phyloP scores from a whole-genome alignment of 257 asterid genomes.

The Solanum dulcamara region DNA sequence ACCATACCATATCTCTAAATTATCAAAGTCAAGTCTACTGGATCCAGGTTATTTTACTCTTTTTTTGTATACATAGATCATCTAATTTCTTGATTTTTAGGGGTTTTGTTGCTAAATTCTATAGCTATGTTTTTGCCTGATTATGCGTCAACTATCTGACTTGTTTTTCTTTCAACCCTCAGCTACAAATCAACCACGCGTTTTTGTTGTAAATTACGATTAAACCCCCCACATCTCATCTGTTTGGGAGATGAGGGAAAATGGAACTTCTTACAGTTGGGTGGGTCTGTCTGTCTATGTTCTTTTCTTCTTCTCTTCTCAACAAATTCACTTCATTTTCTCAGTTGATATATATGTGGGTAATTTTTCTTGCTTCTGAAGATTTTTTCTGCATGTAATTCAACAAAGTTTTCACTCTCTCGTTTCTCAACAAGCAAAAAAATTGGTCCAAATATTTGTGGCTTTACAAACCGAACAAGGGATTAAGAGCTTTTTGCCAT shows the following conservation, averaged over 20 bases:
- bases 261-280: neutral
- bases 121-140: neutral
- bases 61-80: neutral
- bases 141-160: neutral
- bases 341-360: neutral
- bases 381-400: slow-evolving; percentile 1
- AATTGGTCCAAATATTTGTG: neutral
- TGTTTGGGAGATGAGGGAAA: neutral
- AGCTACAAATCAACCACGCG: neutral
- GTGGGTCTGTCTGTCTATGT: neutral
- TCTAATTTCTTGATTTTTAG: neutral
- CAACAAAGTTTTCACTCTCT: neutral
- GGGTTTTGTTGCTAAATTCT: neutral
- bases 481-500: neutral
- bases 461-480: neutral
- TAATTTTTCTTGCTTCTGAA: neutral
- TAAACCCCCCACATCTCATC: neutral
- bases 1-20: neutral
- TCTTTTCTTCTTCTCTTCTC: neutral
- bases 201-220: neutral
- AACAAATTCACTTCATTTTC: neutral
- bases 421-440: neutral
- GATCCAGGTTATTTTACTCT: slow-evolving; percentile 36
- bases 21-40: slow-evolving; percentile 22
- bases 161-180: neutral